A percentile compares a stretch with the other conserved stretches of the same genome.
Conservation (phyloP, 768 basidiomycete species). For the Dictyophora rubrovolvata region DNA sequence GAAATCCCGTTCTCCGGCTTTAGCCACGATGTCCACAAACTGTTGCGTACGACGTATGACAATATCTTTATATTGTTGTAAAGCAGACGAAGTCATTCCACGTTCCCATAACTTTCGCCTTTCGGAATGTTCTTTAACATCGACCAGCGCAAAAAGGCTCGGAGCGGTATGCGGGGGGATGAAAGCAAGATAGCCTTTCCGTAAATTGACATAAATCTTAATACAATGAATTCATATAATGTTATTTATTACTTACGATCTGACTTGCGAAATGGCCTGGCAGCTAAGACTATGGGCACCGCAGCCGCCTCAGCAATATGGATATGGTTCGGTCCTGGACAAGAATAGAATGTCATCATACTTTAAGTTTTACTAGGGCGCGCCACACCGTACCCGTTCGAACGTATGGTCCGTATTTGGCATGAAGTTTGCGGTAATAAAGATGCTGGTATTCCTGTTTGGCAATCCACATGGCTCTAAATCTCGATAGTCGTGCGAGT, state of each 20-base stretch:
- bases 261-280: neutral
- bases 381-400: constrained; percentile 23
- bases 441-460: constrained; percentile 21
- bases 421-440: constrained; percentile 23
- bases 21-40: constrained; percentile 26
- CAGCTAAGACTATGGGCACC: neutral
- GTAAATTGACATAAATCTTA: neutral
- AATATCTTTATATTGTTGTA: constrained; percentile 37
- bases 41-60: constrained; percentile 29
- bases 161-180: neutral
- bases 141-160: neutral
- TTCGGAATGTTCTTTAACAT: constrained; percentile 34
- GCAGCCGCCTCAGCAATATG: neutral
- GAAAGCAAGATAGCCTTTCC: neutral
- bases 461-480: constrained; percentile 17
- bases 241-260: neutral
- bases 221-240: neutral
- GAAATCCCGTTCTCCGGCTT: neutral
- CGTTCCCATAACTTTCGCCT: constrained; percentile 41
- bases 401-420: constrained; percentile 28
- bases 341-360: neutral
- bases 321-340: neutral
- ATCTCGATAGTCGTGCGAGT: constrained; percentile 19
- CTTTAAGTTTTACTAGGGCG: neutral
- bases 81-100: constrained; percentile 34